Conservation (phyloP, 2,329 filamentous ascomycete species). For the Cucurbitaria berberidis region DNA sequence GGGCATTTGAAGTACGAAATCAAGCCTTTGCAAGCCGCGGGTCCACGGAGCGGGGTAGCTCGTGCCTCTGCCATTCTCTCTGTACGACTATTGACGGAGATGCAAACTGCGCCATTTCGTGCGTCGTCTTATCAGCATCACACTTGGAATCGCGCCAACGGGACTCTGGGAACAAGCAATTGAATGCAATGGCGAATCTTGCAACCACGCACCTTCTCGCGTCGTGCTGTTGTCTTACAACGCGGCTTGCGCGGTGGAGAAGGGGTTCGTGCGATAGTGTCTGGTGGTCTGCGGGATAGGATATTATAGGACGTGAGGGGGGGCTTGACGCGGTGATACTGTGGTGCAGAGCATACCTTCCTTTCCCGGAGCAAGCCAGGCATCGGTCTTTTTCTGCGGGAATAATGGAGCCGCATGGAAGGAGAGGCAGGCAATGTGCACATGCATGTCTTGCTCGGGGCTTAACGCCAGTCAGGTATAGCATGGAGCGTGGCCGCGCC, state of each 20-base stretch:
- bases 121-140: conserved; percentile 10
- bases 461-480: background rate
- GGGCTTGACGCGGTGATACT: background rate
- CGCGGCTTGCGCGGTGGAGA: conserved; percentile 1
- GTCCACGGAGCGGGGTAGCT: conserved; percentile 12
- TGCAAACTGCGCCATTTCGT: conserved; percentile 3
- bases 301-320: background rate
- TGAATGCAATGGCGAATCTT: background rate
- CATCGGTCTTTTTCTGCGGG: background rate
- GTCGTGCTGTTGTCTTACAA: conserved; percentile 4
- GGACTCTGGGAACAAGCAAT: conserved; percentile 8
- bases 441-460: background rate
- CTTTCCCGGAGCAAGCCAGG: background rate
- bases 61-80: conserved; percentile 1
- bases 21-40: conserved; percentile 2
- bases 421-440: background rate
- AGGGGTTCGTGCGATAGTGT: background rate
- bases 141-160: conserved; percentile 18
- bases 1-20: background rate
- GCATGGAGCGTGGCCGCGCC: background rate
- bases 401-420: background rate
- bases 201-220: conserved; percentile 10
- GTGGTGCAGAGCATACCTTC: background rate
- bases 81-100: conserved; percentile 15
- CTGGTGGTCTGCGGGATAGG: background rate